Evolutionary conservation across 768 basidiomycete species (phyloP), one percentile per base, ranked within the genome.

Genomic region (Galerina sulciceps): DNA sequence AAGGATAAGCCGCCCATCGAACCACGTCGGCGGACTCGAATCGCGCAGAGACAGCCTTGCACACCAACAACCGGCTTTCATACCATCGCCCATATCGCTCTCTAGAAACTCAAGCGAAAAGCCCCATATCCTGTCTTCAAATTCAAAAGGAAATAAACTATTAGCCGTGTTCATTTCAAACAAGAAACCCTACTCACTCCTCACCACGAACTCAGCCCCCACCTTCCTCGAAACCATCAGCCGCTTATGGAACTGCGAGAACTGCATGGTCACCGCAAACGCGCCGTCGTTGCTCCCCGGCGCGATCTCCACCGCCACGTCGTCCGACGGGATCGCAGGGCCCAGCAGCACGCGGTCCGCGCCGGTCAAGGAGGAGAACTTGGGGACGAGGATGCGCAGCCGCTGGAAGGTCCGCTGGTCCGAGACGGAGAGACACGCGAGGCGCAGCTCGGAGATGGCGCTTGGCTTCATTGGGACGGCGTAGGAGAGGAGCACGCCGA

Each of bases 161-260:
- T 34, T 14, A 18, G n/a, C 14, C 36, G 48, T 14, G 35, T 36
- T 14, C 26, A 36, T 49, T 17, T 18, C 4, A 18, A 5, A 4
- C 34, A 9, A 6, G 22, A 31, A 2, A 5, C 20, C 4, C 2
- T 4, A 37, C 49, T 23, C 38, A 51, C 49, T 51, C 9, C 49
- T 17, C 15, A 40, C 49, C 13, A 51, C 49, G 10, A 51, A 51
- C 34, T 51, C 49, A 6, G 40, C 49, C 3, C 49, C 37, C 10
- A 40, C 37, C 22, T 51, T 36, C 35, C 22, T 40, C 11, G 37
- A 38, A 14, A 51, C 37, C 49, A 51, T 51, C 37, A 51, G 9
- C 18, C 49, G 20, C 20, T 51, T 51, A 20, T 51, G 49, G 20
- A 51, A 51, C 49, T 51, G 37, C 18, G 49, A 20, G 26, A 51